These are phyloP conservation scores for Coemansia sp. DNA, from an alignment of 192 early-diverging fungal species.

Conservation along the genomic window DNA sequence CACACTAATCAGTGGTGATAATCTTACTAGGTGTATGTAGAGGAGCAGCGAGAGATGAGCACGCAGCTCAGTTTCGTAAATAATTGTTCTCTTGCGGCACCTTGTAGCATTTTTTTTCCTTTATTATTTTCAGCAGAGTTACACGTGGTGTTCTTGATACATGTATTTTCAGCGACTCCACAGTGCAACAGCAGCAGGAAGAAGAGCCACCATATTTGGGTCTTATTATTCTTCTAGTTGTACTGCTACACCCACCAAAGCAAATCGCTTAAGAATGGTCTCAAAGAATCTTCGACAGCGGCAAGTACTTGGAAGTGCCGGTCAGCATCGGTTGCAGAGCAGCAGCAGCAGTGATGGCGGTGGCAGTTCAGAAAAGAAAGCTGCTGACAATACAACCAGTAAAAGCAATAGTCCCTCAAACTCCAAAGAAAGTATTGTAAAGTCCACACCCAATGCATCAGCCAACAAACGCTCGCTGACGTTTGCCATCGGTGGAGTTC, in stretches of 20 bases:
- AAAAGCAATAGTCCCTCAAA: not conserved
- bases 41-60: not conserved
- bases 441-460: slow-evolving; percentile 1
- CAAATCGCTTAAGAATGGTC: not conserved
- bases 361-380: slow-evolving; percentile 5
- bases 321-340: not conserved
- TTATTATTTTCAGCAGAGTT: no score
- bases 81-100: no score
- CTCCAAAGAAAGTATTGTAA: not conserved
- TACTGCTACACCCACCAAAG: not conserved
- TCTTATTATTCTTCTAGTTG: no score
- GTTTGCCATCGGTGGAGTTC: slow-evolving; percentile 42
- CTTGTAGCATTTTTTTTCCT: not conserved
- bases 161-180: not conserved
- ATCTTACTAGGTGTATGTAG: not conserved
- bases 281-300: not conserved
- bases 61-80: no score
- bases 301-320: not conserved
- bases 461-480: slow-evolving; percentile 39
- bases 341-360: not conserved
- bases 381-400: not conserved
- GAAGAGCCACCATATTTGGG: no score
- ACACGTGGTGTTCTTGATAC: no score
- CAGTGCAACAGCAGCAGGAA: not conserved
- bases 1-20: no score